A percentile compares a stretch with the other conserved stretches of the same genome.
These are phyloP conservation scores for Colletotrichum horii DNA, from an alignment of 2,329 filamentous ascomycete genomes.

Conservation along the genomic window DNA sequence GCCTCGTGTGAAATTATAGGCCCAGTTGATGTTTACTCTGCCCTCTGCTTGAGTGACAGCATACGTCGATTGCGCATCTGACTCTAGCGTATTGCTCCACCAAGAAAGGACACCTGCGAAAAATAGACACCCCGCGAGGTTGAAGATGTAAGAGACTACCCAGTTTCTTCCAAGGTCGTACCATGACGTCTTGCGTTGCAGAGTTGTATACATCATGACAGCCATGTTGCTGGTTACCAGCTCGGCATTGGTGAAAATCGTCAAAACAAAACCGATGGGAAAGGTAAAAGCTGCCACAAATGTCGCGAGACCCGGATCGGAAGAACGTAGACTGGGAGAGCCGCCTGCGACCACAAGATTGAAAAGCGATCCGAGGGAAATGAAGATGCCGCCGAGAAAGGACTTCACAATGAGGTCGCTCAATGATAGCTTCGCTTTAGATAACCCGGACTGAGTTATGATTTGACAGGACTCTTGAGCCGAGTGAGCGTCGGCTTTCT, in stretches of 20 bases:
- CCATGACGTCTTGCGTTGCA: background rate
- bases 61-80: background rate
- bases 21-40: constrained; percentile 2
- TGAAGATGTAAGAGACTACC: background rate
- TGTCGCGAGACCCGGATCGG: background rate
- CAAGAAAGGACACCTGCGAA: background rate
- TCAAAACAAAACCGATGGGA: background rate
- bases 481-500: background rate
- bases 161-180: background rate
- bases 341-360: background rate
- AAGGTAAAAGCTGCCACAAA: background rate
- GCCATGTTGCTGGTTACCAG: constrained; percentile 7
- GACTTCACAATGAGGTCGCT: background rate
- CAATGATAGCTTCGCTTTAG: background rate
- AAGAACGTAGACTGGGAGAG: background rate
- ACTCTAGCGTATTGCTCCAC: background rate
- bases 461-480: background rate
- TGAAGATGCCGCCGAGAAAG: constrained; percentile 5
- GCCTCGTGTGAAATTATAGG: background rate
- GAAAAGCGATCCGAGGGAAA: background rate
- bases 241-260: background rate
- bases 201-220: background rate
- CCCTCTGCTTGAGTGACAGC: background rate
- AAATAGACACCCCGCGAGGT: background rate
- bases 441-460: background rate